phyloP scores from a whole-genome alignment of 1,139 yeast genomes.

The Magnusiomyces sp. region DNA sequence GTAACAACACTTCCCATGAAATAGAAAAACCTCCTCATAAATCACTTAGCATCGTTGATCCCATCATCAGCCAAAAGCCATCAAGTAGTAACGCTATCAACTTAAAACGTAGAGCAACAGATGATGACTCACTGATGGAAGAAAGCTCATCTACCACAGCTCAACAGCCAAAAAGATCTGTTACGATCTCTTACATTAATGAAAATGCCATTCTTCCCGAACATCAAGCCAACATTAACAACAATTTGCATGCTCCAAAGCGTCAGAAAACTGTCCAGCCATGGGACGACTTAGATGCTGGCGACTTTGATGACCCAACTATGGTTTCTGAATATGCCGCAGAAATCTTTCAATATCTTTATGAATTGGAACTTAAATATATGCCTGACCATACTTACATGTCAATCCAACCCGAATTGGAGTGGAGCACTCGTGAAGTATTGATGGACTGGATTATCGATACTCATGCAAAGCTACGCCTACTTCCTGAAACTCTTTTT shows the following conservation, averaged over 20 bases:
- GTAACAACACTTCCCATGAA: too few relatives aligned
- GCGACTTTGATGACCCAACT: constrained; percentile 82
- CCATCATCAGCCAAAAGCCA: too few relatives aligned
- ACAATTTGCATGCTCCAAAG: constrained; percentile 11
- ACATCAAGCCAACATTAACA: constrained; percentile 3
- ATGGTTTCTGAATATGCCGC: constrained; percentile 92
- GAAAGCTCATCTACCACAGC: too few relatives aligned
- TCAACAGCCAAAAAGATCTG: too few relatives aligned
- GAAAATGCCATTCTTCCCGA: too few relatives aligned
- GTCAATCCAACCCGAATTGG: constrained; percentile 63
- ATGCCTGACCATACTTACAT: constrained; percentile 73
- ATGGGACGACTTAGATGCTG: constrained; percentile 91
- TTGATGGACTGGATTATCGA: constrained; percentile 93
- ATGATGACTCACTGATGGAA: too few relatives aligned
- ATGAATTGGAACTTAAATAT: constrained; percentile 64
- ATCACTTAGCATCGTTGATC: too few relatives aligned
- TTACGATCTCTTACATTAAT: too few relatives aligned
- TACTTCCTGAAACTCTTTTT: constrained; percentile 84
- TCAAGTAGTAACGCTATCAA: too few relatives aligned
- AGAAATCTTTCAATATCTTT: constrained; percentile 76
- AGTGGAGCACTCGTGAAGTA: constrained; percentile 81
- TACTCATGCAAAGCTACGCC: constrained; percentile 77
- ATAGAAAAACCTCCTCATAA: too few relatives aligned
- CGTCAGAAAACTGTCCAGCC: constrained; percentile 15
- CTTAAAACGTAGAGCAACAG: too few relatives aligned